Conservation (phyloP, 495 filamentous ascomycete genomes). For the Xylaria acuta region DNA sequence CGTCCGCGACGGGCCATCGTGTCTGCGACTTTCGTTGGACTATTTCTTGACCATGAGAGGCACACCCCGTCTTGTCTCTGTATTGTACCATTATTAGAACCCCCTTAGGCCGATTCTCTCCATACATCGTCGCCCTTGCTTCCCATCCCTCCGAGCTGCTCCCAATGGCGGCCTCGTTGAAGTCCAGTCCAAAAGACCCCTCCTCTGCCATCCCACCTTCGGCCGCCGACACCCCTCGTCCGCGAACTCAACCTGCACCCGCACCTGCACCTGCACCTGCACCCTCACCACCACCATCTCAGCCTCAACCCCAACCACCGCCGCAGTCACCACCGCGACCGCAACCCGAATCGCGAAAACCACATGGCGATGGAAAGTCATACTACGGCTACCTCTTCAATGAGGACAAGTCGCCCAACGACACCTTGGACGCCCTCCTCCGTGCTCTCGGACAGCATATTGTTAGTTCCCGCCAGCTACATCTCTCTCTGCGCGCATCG, state of each 20-base stretch:
- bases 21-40: conserved; percentile 20
- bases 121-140: neutral
- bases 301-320: conserved; percentile 22
- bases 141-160: neutral
- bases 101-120: neutral
- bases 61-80: neutral
- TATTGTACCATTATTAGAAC: conserved; percentile 6
- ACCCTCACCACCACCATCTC: neutral
- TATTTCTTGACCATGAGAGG: conserved; percentile 6
- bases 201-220: conserved; percentile 17
- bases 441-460: conserved; percentile 80
- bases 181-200: conserved; percentile 29
- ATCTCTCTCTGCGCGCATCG: conserved; percentile 19
- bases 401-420: conserved; percentile 76
- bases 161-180: conserved; percentile 36
- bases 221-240: conserved; percentile 15
- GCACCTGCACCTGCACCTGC: neutral
- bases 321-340: conserved; percentile 9
- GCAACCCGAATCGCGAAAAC: conserved; percentile 19
- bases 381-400: conserved; percentile 90
- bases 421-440: conserved; percentile 77
- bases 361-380: conserved; percentile 37
- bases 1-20: neutral
- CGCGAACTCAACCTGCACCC: conserved; percentile 18
- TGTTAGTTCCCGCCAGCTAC: conserved; percentile 57